phyloP scores from a whole-genome alignment of 2,329 filamentous ascomycete species.

The Bipolaris gigantea region DNA sequence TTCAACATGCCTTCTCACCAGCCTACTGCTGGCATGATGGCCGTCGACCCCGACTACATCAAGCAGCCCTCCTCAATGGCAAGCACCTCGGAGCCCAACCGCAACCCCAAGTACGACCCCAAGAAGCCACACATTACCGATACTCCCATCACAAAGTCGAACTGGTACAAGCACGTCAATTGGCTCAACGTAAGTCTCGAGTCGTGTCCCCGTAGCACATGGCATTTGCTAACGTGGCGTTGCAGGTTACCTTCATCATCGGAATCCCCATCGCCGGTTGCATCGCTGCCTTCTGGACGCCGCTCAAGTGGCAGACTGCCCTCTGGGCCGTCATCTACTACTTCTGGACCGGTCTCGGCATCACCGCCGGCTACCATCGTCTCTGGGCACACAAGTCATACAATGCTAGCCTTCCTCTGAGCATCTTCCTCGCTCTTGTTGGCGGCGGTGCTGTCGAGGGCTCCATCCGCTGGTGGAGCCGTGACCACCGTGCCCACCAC shows the following conservation, averaged over 20 bases:
- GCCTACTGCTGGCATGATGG: conserved; percentile 51
- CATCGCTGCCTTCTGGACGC: conserved; percentile 77
- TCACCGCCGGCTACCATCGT: conserved; percentile 65
- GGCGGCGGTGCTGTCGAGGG: conserved; percentile 55
- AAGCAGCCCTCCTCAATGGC: conserved; percentile 53
- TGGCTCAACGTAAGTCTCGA: conserved; percentile 74
- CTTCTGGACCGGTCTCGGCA: conserved; percentile 77
- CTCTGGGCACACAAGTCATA: conserved; percentile 66
- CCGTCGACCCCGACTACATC: conserved; percentile 54
- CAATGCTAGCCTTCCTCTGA: conserved; percentile 49
- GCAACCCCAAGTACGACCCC: conserved; percentile 56
- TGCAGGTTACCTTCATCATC: conserved; percentile 83
- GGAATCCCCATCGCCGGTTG: conserved; percentile 75
- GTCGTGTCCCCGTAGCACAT: no score
- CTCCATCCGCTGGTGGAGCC: conserved; percentile 55
- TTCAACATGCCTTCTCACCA: conserved; percentile 56
- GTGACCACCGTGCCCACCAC: conserved; percentile 56
- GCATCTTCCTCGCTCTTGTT: conserved; percentile 53
- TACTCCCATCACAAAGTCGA: conserved; percentile 74
- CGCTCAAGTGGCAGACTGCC: conserved; percentile 71
- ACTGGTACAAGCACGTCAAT: conserved; percentile 93
- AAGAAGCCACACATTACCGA: conserved; percentile 88
- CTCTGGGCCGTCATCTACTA: conserved; percentile 79
- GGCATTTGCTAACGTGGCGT: conserved; percentile 15
- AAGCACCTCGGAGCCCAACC: conserved; percentile 56